Base-by-base conservation (phyloP, 441 rosid genomes). In the Populus trichocarpa region DNA sequence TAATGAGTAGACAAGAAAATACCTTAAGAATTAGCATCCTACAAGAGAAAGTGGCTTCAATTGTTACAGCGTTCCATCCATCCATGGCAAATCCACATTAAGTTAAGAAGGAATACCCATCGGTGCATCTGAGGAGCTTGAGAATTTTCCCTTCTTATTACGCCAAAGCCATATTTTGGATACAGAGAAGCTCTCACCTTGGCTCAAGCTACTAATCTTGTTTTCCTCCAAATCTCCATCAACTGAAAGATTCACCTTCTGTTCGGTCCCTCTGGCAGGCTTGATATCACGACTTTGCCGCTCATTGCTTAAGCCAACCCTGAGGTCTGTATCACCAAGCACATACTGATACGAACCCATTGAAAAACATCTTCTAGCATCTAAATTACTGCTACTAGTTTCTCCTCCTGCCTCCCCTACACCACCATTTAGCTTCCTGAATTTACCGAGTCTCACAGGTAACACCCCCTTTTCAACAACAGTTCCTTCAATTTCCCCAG, bases 91-190 rank as follows among this genome's bases (percentile, higher is more conserved):
- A 75, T 85, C 89, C 33, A 68, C 22, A 69, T 70, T 80, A 57
- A 84, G 82, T 36, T 87, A 85, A 59, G 84, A 73, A 40, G 92
- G 86, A 79, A 89, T 72, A 3, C 69, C 81, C 71, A 77, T 74
- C 20, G 80, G 84, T 23, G 78, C 75, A 63, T 88, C 89, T 4
- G 85, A 75, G 28, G 84, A 77, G 79, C 87, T 82, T 1, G 90
- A 84, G 81, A 91, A 87, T 26, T 86, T 91, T 36, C 88, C 91
- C 83, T 92, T 93, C 86, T 89, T 93, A 67, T 89, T 93, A 65
- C 98, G 86, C 99, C 99, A 96, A 63, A 92, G 97, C 99, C 99
- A 96, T 78, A 96, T 94, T 89, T 96, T 96, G 6, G 99, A 96
- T 59, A 90, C 89, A 3, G 98, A 96, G 80, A 87, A 92, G 85